Conservation (phyloP, 148 eudicot genomes). For the Suaeda aralocaspica region DNA sequence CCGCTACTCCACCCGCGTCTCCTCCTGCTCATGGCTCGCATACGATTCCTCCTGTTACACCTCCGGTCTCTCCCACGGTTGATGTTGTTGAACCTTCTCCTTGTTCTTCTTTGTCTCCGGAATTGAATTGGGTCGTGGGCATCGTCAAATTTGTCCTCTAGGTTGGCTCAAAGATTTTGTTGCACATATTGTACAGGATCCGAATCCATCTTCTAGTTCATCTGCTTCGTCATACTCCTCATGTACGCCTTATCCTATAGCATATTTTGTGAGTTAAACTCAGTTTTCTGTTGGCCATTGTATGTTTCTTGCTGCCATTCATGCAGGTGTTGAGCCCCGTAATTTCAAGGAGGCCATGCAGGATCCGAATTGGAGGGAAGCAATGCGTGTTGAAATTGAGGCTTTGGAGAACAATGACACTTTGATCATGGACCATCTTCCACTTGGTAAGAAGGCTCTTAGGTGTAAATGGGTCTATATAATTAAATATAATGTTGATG, state of each 20-base stretch:
- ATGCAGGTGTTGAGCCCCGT: not conserved
- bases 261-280: not conserved
- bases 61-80: no score
- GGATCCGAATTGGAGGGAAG: no score
- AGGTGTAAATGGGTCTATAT: not conserved
- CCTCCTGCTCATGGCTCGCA: no score
- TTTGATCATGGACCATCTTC: not conserved
- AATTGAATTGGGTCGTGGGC: not conserved
- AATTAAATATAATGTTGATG: not conserved
- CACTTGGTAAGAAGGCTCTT: not conserved
- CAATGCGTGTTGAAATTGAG: no score
- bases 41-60: no score
- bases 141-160: not conserved
- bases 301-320: not conserved
- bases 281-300: not conserved
- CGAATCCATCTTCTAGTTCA: not conserved
- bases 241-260: not conserved
- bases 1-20: no score
- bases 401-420: not conserved
- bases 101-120: no score
- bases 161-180: not conserved
- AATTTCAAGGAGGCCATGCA: not conserved
- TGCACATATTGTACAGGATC: not conserved
- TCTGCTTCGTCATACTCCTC: not conserved
- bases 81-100: no score